Evolutionary conservation across 805 yeast genomes (phyloP).

Genomic region (Wickerhamomyces hampshirensis): DNA sequence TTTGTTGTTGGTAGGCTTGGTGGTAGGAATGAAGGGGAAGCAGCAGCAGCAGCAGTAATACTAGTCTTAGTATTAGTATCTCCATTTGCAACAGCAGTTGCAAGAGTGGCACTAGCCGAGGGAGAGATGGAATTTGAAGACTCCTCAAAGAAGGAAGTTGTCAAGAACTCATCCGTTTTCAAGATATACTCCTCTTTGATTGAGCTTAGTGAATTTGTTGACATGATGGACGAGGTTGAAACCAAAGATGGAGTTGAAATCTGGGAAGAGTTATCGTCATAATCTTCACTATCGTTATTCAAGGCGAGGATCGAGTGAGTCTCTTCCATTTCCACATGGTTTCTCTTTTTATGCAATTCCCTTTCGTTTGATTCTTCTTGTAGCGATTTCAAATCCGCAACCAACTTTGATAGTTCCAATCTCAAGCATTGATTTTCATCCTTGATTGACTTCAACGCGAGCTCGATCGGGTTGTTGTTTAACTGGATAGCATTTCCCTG

Average conservation of each 20-base stretch:
- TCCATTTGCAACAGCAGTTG: too few relatives aligned
- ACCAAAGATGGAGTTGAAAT: constrained; percentile 23
- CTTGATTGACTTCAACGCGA: constrained; percentile 36
- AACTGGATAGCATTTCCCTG: constrained; percentile 1
- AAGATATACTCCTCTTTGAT: constrained; percentile 23
- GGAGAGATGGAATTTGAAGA: constrained; percentile 13
- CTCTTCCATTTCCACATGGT: constrained; percentile 14
- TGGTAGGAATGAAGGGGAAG: neutral
- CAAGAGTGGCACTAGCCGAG: too few relatives aligned
- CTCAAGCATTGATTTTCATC: constrained; percentile 42
- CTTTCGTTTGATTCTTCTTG: constrained; percentile 4
- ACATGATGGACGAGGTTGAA: constrained; percentile 15
- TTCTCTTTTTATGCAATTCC: constrained; percentile 19
- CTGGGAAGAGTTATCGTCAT: constrained; percentile 20
- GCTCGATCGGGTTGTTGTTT: constrained; percentile 30
- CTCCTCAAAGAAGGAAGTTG: constrained; percentile 20
- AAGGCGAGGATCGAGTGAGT: constrained; percentile 5
- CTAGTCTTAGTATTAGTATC: neutral
- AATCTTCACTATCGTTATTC: constrained; percentile 17
- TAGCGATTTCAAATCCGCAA: constrained; percentile 36
- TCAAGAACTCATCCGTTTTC: constrained; percentile 22
- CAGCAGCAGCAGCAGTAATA: constrained; percentile 3
- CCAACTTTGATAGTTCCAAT: constrained; percentile 39
- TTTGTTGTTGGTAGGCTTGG: constrained; percentile 5
- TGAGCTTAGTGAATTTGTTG: constrained; percentile 16